Evolutionary conservation across 2,329 filamentous ascomycete genomes (phyloP), one percentile per base, ranked within the genome.

Genomic region (Tolypocladium nubicola): DNA sequence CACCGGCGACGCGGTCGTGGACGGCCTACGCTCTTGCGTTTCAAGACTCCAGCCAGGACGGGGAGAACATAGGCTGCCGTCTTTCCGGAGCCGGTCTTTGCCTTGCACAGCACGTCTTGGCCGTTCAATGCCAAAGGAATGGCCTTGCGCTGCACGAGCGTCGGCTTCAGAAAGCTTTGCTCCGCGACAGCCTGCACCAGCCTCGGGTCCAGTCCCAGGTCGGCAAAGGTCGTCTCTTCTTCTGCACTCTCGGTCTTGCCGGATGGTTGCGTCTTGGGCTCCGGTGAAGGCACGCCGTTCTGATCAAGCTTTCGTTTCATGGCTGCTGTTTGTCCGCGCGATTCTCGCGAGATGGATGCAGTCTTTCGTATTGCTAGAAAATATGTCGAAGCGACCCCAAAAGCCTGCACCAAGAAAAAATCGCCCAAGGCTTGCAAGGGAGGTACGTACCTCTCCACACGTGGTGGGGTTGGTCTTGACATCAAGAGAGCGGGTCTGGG

Each of bases 71-170:
- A 97, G 54, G 94, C 93, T n/a, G 90, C 90, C 13, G 94, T 99
- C 79, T 99, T 99, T 64, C 94, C 94, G 4, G 92, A 96, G 14
- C 94, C 94, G 6, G 94, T 97, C 72, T 93, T 95, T 41, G 93
- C 90, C 68, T 93, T 91, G 56, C 91, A 92, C 43, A 97, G 78
- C 53, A 99, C 85, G 78, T 97, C 91, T 67, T 90, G 87, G 14
- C 94, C 93, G 62, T 91, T 85, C 21, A 97, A 78, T 26, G 90
- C 90, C 41, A 97, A 75, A 1, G 94, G 94, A 61, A 99, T 96
- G 1, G 90, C 89, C 71, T 88, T 87, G 47, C 84, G 82, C 73
- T 99, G 94, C 1, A 97, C 89, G 14, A 87, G 81, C n/a, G 94
- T 97, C 16, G 94, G 94, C 58, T 85, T 85, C 61, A 86, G 80